These are phyloP conservation scores for Trichosporon sp. DNA, from an alignment of 1,284 basidiomycete species.

Conservation along the genomic window DNA sequence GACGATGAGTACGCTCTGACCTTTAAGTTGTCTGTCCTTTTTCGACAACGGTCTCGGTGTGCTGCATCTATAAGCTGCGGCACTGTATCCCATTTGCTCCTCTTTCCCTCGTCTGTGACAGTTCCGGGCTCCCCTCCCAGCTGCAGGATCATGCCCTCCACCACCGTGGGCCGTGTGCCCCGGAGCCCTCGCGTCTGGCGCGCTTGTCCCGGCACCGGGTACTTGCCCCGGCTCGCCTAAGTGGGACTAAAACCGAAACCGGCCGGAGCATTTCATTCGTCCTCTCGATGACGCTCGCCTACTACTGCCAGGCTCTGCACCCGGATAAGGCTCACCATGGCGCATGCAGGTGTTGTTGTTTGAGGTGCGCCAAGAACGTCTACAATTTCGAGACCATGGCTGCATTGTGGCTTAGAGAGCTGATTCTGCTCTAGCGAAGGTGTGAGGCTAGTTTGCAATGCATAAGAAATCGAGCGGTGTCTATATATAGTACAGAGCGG, in stretches of 20 bases:
- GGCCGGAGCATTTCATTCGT: background rate
- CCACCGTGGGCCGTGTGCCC: background rate
- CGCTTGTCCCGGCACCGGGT: background rate
- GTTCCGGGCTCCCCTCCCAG: background rate
- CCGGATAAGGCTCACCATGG: background rate
- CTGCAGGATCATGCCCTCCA: background rate
- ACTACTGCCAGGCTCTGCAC: background rate
- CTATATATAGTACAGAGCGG: slow-evolving; percentile 2
- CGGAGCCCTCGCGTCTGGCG: background rate
- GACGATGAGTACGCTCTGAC: background rate
- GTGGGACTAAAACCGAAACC: background rate
- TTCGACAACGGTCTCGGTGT: background rate
- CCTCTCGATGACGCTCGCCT: background rate
- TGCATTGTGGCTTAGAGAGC: no score
- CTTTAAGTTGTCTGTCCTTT: background rate
- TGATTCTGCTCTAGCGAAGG: no score
- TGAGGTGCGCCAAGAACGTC: background rate
- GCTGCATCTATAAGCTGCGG: background rate
- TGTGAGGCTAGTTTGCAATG: slow-evolving; percentile 1
- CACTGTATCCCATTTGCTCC: background rate
- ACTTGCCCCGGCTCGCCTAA: slow-evolving; percentile 3
- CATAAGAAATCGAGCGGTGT: slow-evolving; percentile 7
- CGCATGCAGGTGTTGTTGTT: background rate
- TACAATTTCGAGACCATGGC: background rate
- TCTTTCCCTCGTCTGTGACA: background rate